phyloP scores from a whole-genome alignment of 2,329 filamentous ascomycete genomes.

The Kalmusia sp. region DNA sequence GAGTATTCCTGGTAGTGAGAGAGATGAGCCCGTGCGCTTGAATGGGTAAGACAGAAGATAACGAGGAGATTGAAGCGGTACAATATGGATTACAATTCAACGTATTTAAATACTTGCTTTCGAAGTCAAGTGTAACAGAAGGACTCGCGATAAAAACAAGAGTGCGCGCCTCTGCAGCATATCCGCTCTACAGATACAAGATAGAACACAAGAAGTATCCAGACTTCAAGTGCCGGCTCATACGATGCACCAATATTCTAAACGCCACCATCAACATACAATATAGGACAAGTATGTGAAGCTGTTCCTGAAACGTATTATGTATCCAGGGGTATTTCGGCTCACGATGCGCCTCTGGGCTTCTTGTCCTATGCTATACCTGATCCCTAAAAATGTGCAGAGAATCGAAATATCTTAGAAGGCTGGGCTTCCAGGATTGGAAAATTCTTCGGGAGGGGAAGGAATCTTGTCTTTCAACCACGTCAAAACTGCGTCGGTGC shows the following conservation, averaged over 20 bases:
- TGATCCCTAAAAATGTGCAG: slow-evolving; percentile 8
- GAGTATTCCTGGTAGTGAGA: not conserved
- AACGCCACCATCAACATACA: not conserved
- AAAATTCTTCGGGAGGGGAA: slow-evolving; percentile 32
- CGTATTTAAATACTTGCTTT: not conserved
- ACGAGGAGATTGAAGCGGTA: not conserved
- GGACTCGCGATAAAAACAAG: not conserved
- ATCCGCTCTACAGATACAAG: not conserved
- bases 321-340: too few species aligned
- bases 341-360: too few species aligned
- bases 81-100: slow-evolving; percentile 7
- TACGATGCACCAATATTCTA: not conserved
- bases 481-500: slow-evolving; percentile 81
- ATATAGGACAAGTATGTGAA: too few species aligned
- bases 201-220: not conserved
- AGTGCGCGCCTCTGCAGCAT: not conserved
- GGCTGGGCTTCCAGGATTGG: slow-evolving; percentile 18
- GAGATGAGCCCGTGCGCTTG: too few species aligned
- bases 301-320: too few species aligned
- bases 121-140: not conserved
- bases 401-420: slow-evolving; percentile 7
- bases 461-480: slow-evolving; percentile 83
- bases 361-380: too few species aligned
- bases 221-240: too few species aligned
- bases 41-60: too few species aligned